A percentile compares a stretch with the other conserved stretches of the same genome.
These are phyloP conservation scores for Lachnellula subtilissima DNA, from an alignment of 2,329 filamentous ascomycete species.

Conservation along the genomic window DNA sequence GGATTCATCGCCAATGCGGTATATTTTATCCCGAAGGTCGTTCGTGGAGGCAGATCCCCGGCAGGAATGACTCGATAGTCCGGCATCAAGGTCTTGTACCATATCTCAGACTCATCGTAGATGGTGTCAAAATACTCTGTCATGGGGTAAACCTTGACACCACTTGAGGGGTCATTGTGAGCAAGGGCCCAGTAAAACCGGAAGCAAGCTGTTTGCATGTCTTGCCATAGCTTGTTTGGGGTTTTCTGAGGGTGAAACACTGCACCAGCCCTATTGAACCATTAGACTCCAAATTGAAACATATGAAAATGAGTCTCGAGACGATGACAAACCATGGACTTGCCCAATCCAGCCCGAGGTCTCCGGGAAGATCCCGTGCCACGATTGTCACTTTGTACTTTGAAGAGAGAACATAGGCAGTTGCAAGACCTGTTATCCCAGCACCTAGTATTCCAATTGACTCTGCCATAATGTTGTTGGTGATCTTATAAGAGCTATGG, in stretches of 20 bases:
- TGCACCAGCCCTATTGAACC: conserved; percentile 21
- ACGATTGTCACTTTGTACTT: conserved; percentile 23
- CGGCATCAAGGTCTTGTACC: conserved; percentile 23
- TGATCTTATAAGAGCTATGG: background rate
- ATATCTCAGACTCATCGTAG: conserved; percentile 12
- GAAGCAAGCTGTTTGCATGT: conserved; percentile 23
- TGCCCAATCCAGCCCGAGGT: conserved; percentile 23
- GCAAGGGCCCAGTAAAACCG: conserved; percentile 20
- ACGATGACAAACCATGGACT: conserved; percentile 22
- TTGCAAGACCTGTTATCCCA: conserved; percentile 25
- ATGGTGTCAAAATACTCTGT: conserved; percentile 23
- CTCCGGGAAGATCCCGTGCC: conserved; percentile 24
- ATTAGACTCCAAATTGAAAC: background rate
- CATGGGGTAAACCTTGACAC: conserved; percentile 23
- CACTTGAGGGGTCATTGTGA: conserved; percentile 15
- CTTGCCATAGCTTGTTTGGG: conserved; percentile 7
- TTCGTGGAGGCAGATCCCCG: conserved; percentile 11
- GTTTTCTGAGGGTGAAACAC: conserved; percentile 24
- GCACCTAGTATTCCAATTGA: conserved; percentile 21
- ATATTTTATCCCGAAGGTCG: conserved; percentile 20
- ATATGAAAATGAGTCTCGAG: background rate
- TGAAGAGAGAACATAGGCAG: conserved; percentile 18
- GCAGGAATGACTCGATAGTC: conserved; percentile 13
- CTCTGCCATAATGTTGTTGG: conserved; percentile 8
- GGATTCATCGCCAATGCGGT: conserved; percentile 24